Conservation (phyloP, 306 rosid species). For the Citrullus mucosospermus region DNA sequence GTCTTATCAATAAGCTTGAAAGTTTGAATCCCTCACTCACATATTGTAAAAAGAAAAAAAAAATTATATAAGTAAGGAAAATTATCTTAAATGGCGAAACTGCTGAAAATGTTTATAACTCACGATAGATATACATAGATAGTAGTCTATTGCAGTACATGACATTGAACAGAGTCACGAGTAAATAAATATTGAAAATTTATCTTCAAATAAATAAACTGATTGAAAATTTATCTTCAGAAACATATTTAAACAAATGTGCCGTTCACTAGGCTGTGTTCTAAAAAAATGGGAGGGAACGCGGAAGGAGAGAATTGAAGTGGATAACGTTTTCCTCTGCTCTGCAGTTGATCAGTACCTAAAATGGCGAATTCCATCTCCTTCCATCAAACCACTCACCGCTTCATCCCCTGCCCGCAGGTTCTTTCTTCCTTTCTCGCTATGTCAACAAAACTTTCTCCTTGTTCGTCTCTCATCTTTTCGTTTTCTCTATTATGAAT, state of each 20-base stretch:
- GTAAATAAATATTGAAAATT: too few species aligned
- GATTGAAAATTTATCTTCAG: not conserved
- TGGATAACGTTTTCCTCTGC: not conserved
- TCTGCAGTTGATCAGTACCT: not conserved
- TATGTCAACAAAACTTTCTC: not conserved
- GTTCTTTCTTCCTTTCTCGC: conserved; percentile 16
- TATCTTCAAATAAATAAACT: too few species aligned
- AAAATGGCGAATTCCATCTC: conserved; percentile 52
- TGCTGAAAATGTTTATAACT: too few species aligned
- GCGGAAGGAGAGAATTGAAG: not conserved
- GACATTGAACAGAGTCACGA: too few species aligned
- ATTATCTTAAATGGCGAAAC: too few species aligned
- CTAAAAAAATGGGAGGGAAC: not conserved
- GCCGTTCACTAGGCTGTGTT: not conserved
- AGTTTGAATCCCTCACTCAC: too few species aligned
- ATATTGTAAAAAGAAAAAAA: too few species aligned
- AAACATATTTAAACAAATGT: not conserved
- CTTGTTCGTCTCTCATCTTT: not conserved
- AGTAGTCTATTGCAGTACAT: too few species aligned
- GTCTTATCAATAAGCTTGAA: too few species aligned
- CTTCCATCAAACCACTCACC: conserved; percentile 36
- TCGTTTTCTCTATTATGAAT: not conserved
- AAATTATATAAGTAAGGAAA: too few species aligned
- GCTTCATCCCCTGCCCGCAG: conserved; percentile 49
- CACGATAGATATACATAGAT: too few species aligned